Evolutionary conservation across 2,329 filamentous ascomycete species (phyloP).

Genomic region (Fusarium napiforme): DNA sequence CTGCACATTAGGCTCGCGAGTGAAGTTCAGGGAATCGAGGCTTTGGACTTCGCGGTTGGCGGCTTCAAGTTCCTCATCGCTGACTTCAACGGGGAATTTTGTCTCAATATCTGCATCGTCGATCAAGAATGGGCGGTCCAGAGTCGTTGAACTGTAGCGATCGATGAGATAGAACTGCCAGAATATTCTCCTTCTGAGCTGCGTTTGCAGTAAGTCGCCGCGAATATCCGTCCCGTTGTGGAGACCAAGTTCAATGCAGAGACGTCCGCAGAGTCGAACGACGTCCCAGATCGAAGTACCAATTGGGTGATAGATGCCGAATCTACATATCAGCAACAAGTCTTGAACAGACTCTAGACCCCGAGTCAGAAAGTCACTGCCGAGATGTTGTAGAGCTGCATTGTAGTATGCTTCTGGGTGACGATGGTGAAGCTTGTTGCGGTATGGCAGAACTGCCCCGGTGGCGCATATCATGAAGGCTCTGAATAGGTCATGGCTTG

Average conservation of each 20-base stretch:
- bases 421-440: slow-evolving; percentile 2
- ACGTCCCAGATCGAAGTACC: slow-evolving; percentile 38
- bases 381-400: slow-evolving; percentile 12
- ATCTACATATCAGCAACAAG: slow-evolving; percentile 29
- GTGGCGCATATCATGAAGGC: slow-evolving; percentile 35
- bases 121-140: slow-evolving; percentile 29
- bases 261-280: slow-evolving; percentile 23
- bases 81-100: slow-evolving; percentile 21
- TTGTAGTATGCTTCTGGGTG: slow-evolving; percentile 35
- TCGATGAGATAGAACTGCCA: slow-evolving; percentile 41
- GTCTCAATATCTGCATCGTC: slow-evolving; percentile 29
- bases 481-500: slow-evolving; percentile 13
- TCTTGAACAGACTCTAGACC: slow-evolving; percentile 32
- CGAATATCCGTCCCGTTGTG: not conserved
- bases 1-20: not conserved
- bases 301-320: slow-evolving; percentile 39
- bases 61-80: slow-evolving; percentile 28
- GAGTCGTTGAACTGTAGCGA: slow-evolving; percentile 29
- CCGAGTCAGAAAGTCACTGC: not conserved
- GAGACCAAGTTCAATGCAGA: slow-evolving; percentile 33
- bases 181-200: slow-evolving; percentile 29
- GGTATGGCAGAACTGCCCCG: slow-evolving; percentile 11
- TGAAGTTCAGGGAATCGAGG: not conserved
- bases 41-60: not conserved
- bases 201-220: slow-evolving; percentile 15